Percentiles rank a stretch among this genome's conserved stretches.
Conservation (phyloP, 257 asterid species). For the Nicotiana otophora region DNA sequence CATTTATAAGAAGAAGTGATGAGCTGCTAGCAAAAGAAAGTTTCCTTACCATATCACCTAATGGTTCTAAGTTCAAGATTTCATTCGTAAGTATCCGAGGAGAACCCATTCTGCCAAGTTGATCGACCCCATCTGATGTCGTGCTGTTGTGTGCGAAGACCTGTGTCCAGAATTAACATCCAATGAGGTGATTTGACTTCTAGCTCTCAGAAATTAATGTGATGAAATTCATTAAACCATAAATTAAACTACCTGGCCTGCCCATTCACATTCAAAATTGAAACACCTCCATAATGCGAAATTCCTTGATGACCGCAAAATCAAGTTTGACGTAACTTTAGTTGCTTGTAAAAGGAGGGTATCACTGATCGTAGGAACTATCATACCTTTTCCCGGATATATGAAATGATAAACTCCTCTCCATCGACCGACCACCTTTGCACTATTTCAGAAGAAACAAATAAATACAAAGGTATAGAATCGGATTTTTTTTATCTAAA, state of each 20-base stretch:
- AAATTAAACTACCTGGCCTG: slow-evolving; percentile 52
- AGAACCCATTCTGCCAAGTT: slow-evolving; percentile 16
- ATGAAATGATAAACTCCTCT: slow-evolving; percentile 50
- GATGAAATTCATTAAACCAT: slow-evolving; percentile 14
- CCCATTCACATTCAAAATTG: slow-evolving; percentile 52
- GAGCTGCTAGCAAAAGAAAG: neutral
- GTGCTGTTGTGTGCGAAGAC: slow-evolving; percentile 31
- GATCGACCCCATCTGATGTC: slow-evolving; percentile 9
- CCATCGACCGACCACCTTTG: slow-evolving; percentile 37
- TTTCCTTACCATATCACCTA: slow-evolving; percentile 41
- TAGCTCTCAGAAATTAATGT: slow-evolving; percentile 8
- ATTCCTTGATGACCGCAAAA: slow-evolving; percentile 25
- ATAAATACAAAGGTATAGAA: neutral
- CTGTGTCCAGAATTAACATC: slow-evolving; percentile 36
- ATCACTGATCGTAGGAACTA: neutral
- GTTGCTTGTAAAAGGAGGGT: neutral
- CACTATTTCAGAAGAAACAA: slow-evolving; percentile 37
- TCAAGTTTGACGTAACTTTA: neutral
- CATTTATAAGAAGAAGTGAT: too few species aligned
- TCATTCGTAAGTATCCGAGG: slow-evolving; percentile 26
- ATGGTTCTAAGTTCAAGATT: slow-evolving; percentile 34
- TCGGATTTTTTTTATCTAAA: too few species aligned
- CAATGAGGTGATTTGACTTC: slow-evolving; percentile 12
- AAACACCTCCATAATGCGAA: slow-evolving; percentile 67
- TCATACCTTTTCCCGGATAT: slow-evolving; percentile 42